A percentile compares a stretch with the other conserved stretches of the same genome.
These are phyloP conservation scores for Entamoeba invadens DNA, from an alignment of 208 protist species.

Conservation along the genomic window DNA sequence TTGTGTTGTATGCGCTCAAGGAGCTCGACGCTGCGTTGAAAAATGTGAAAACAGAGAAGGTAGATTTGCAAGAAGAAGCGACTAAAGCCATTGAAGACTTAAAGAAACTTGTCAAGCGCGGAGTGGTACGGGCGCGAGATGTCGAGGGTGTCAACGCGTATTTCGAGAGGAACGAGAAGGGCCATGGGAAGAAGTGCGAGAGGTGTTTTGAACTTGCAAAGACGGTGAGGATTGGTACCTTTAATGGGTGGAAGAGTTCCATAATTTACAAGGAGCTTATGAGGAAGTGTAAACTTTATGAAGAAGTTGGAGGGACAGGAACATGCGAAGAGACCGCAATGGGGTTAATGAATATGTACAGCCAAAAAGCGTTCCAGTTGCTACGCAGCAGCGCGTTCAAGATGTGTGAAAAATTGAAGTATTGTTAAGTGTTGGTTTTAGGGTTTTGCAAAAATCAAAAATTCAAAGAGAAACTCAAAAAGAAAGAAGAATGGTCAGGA, in stretches of 20 bases:
- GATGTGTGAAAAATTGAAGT: not conserved
- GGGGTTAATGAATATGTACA: not conserved
- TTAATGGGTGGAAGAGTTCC: not conserved
- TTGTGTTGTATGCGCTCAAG: not conserved
- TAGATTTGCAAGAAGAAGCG: too few species aligned
- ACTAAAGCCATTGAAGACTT: not conserved
- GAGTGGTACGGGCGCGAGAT: not conserved
- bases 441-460: not conserved
- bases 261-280: not conserved
- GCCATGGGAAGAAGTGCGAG: not conserved
- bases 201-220: not conserved
- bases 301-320: not conserved
- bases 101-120: not conserved
- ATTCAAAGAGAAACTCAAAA: not conserved
- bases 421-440: not conserved
- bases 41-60: too few species aligned
- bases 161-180: not conserved
- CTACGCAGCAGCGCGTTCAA: too few species aligned
- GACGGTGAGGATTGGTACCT: not conserved
- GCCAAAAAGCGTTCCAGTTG: too few species aligned
- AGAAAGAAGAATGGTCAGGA: not conserved
- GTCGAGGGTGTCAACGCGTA: not conserved
- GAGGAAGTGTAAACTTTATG: not conserved
- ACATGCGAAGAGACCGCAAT: not conserved
- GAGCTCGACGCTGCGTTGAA: not conserved